Evolutionary conservation across 2,329 filamentous ascomycete species (phyloP), one percentile per base, ranked within the genome.

Genomic region (Teratosphaeria zuluensis): DNA sequence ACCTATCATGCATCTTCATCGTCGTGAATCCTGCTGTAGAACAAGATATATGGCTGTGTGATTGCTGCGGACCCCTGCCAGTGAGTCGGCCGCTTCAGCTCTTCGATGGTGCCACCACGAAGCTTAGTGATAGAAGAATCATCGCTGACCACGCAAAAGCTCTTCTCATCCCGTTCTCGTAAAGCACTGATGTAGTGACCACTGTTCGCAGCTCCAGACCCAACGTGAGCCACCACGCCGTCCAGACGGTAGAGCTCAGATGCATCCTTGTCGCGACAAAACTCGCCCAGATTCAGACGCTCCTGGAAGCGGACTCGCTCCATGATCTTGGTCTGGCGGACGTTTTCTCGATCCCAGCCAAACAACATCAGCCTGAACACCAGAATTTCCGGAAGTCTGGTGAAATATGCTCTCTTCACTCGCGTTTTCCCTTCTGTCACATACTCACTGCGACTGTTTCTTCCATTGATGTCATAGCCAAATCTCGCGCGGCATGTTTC

Each of bases 141-240:
- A 38, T 59, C 58, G 38, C 55, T 56, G 46, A 53, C 32, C n/a
- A 35, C 30, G 21, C 54, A 53, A 28, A 56, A 59, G n/a, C 4
- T 54, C 42, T 46, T 57, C 9, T 57, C 59, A 12, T 62, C 59
- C 1, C 56, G 30, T 11, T 58, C n/a, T 74, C 73, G 59, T 3
- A 64, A 60, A 19, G 59, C 59, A 11, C 63, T 58, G n/a, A 66
- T 57, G 51, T 66, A 65, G 28, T 66, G 64, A 6, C 64, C 64
- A 21, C 24, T 38, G 2, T 56, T 58, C 4, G 64, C 38, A 19
- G 19, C 4, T 19, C 42, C 42, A 1, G 53, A 35, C 19, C 64
- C 65, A 2, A 33, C 28, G 46, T 64, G 65, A 6, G 61, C 56
- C 21, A 67, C 63, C 8, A 63, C 60, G 9, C 61, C 61, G 21